Evolutionary conservation across 2,329 filamentous ascomycete genomes (phyloP).

Genomic region (Penicillium digitatum): DNA sequence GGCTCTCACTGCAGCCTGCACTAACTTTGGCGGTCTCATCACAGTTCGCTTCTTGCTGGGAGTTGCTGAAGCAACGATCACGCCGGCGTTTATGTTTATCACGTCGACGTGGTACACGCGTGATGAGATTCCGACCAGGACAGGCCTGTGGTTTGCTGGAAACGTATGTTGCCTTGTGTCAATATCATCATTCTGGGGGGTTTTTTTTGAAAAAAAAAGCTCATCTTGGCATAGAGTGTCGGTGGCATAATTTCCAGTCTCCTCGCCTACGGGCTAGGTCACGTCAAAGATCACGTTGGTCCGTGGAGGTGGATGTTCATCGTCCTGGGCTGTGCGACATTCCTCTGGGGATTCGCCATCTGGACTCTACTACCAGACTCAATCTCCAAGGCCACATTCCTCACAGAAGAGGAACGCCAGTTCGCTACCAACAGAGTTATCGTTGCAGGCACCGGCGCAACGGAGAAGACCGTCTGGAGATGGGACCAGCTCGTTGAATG

Average conservation of each 20-base stretch:
- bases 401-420: constrained; percentile 52
- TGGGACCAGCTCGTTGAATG: constrained; percentile 54
- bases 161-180: constrained; percentile 9
- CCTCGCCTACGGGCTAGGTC: constrained; percentile 53
- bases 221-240: constrained; percentile 13
- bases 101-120: constrained; percentile 56
- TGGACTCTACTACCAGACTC: constrained; percentile 51
- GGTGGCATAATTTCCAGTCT: constrained; percentile 26
- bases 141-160: constrained; percentile 53
- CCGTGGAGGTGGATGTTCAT: constrained; percentile 54
- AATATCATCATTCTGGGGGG: neutral
- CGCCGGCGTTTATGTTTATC: constrained; percentile 55
- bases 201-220: too few species aligned
- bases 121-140: constrained; percentile 53
- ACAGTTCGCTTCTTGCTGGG: constrained; percentile 53
- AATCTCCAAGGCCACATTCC: constrained; percentile 55
- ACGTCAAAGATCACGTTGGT: constrained; percentile 39
- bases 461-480: constrained; percentile 48
- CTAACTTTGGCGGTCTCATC: constrained; percentile 50
- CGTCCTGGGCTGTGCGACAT: constrained; percentile 51
- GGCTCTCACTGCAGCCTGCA: constrained; percentile 47
- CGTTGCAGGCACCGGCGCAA: constrained; percentile 51
- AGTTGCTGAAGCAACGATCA: constrained; percentile 53
- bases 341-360: constrained; percentile 50
- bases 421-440: constrained; percentile 37